phyloP scores from a whole-genome alignment of 148 eudicot genomes.

The Selenicereus undatus region DNA sequence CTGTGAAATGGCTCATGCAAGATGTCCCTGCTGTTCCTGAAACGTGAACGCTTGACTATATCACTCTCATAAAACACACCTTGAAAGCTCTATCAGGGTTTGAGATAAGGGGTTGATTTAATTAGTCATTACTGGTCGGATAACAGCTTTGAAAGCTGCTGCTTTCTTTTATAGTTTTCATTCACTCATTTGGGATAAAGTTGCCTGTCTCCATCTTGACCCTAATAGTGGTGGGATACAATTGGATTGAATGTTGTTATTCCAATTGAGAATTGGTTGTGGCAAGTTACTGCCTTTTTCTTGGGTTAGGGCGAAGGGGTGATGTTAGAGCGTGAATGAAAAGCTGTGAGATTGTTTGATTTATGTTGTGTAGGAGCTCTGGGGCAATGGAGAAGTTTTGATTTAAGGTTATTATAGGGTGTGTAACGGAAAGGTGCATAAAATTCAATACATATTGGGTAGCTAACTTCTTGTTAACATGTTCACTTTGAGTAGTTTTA shows the following conservation, averaged over 20 bases:
- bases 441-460: background rate
- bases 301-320: background rate
- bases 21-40: background rate
- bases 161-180: background rate
- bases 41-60: constrained; percentile 10
- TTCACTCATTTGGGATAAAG: background rate
- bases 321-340: background rate
- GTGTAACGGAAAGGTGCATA: too few relatives aligned
- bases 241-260: background rate
- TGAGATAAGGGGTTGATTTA: background rate
- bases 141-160: background rate
- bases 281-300: background rate
- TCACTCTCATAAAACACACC: constrained; percentile 11
- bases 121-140: background rate
- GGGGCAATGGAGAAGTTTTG: background rate
- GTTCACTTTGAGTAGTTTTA: too few relatives aligned
- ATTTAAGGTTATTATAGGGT: background rate
- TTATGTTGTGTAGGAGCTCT: background rate
- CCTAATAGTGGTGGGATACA: background rate
- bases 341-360: background rate
- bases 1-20: constrained; percentile 17
- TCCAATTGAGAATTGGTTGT: background rate
- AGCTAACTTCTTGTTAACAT: too few relatives aligned
- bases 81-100: background rate
- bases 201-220: background rate